These are phyloP conservation scores for Sclerotinia nivalis DNA, from an alignment of 2,329 filamentous ascomycete genomes.

Conservation along the genomic window DNA sequence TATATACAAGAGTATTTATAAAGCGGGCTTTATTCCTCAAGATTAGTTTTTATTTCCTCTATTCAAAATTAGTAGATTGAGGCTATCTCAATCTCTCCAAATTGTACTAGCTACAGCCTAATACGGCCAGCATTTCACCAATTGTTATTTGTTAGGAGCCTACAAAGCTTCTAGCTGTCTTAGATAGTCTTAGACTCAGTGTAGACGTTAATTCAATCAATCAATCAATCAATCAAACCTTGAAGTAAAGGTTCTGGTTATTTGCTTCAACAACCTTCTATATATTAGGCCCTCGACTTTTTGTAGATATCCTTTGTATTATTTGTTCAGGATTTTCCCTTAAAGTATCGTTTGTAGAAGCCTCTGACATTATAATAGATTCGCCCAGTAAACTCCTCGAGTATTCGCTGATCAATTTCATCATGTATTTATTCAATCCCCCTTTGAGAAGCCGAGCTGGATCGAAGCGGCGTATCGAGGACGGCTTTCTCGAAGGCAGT, in stretches of 20 bases:
- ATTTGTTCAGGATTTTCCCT: constrained; percentile 30
- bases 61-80: too few species aligned
- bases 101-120: too few species aligned
- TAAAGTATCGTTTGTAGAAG: constrained; percentile 32
- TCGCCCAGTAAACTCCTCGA: constrained; percentile 31
- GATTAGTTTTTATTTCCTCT: too few species aligned
- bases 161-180: too few species aligned
- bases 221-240: too few species aligned
- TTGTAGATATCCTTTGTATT: constrained; percentile 33
- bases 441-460: constrained; percentile 32
- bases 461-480: constrained; percentile 31
- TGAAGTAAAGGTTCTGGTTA: constrained; percentile 34
- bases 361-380: constrained; percentile 35
- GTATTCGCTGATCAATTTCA: constrained; percentile 36
- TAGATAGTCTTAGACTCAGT: too few species aligned
- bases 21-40: too few species aligned
- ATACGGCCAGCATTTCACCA: too few species aligned
- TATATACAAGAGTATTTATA: too few species aligned
- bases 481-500: constrained; percentile 29
- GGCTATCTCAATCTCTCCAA: too few species aligned
- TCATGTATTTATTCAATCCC: constrained; percentile 35
- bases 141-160: too few species aligned
- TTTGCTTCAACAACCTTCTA: constrained; percentile 30
- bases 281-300: constrained; percentile 32
- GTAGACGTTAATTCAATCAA: too few species aligned